Base-by-base conservation (phyloP, 148 eudicot genomes). In the Camellia sinensis region DNA sequence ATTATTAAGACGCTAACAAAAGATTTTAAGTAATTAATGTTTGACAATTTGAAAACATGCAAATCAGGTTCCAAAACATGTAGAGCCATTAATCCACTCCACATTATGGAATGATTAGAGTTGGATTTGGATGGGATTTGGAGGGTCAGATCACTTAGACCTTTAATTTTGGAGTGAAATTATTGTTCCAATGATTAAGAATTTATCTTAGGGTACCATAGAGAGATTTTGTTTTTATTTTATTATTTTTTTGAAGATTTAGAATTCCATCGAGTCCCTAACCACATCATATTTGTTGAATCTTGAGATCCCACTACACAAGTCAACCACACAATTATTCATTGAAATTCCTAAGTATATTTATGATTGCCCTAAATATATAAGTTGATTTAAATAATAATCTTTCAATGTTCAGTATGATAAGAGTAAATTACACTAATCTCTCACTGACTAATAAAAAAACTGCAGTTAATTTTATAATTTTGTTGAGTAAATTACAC, bases 101-200 rank as follows among this genome's bases (percentile, higher is more conserved):
- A 56, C 15, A 54, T 43, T 7, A 50, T 14, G 67, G 79, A 74
- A 84, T 84, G 78, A 84, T 84, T 70, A 74, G 71, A 40, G 56
- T 50, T 60, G 67, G 84, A 84, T 84, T 67, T 79, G 79, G 77
- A 12, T 67, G 73, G 84, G 76, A 84, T 84, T 78, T 79, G 81
- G 67, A 21, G 74, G 83, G 78, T 81, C 81, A 18, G 18, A 84
- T 84, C 71, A 78, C 53, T 50, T 44, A 13, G 64, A 61, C 59
- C 54, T 12, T 6, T 13, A 4, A 76, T 76, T 56, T 46, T 76
- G 71, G 70, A 13, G 57, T 1, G n/a, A 65, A 61, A 76, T 76
- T 52, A 46, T 45, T 64, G 59, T 63, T 62, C 17, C 44, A 46
- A 46, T 73, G 46, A 73, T 29, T 53, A 54, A 21, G 53, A 46